Base-by-base conservation (phyloP, 306 rosid species). In the Castanea crenata region DNA sequence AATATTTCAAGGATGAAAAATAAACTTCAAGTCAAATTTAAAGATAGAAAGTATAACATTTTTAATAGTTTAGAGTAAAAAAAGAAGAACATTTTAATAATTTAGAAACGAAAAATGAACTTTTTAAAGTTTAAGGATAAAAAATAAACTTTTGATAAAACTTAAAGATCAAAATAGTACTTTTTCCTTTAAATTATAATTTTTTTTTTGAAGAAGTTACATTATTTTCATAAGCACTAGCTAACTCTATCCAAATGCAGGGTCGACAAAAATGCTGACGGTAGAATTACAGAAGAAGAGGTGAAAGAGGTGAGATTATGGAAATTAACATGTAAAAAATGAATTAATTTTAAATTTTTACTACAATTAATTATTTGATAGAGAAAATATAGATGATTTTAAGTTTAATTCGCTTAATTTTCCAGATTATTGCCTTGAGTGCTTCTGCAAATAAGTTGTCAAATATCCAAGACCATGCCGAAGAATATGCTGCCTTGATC, bases 251-350 rank as follows among this genome's bases (percentile, higher is more conserved):
- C 55, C 51, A 29, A 56, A 69, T 75, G 70, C 91, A 94, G 97
- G 97, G 99, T 94, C 83, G 98, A 94, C 80, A 92, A 91, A 82
- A 81, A 94, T 75, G 97, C 93, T 3, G 98, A 94, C 29, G 98
- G 98, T 10, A 76, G 97, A 78, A 91, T 94, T 72, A 86, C 93
- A 0, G 91, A 84, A 71, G 89, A 85, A 79, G 97, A 94, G 83
- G 99, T 94, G 75, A 82, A 85, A 75, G 97, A 94, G 99, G 99
- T 92, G 51, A 78, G 71, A 3, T 1, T 68, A 73, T 27, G 35
- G 21, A 54, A 52, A 52, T 19, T 65, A 8, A 14, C 55, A 46
- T 14, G 19, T n/a, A 38, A 70, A 65, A 31, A 14, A 20, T 34
- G 12, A 52, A 38, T 4, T 3, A 76, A 44, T 14, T 51, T 1